Percentiles rank a stretch among this genome's conserved stretches.
These are phyloP conservation scores for Meira miltonrushii DNA, from an alignment of 1,284 basidiomycete species.

Conservation along the genomic window DNA sequence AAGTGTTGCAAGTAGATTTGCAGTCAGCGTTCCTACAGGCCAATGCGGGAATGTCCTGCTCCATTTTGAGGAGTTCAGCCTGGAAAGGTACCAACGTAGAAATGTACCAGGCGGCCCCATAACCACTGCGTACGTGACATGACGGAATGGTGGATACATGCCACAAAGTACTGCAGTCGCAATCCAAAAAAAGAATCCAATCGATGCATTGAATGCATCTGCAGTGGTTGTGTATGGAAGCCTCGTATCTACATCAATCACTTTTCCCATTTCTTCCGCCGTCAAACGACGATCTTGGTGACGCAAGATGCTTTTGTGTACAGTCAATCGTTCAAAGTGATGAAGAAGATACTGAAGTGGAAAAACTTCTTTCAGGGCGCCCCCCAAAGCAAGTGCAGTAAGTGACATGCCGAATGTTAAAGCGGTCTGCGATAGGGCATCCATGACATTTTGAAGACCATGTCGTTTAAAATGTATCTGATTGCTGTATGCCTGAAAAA, in stretches of 20 bases:
- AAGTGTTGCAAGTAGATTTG: conserved; percentile 67
- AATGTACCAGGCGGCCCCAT: conserved; percentile 85
- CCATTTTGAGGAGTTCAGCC: conserved; percentile 65
- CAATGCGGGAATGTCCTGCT: conserved; percentile 68
- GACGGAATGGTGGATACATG: conserved; percentile 66
- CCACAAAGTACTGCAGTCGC: conserved; percentile 70
- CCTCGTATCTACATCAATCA: background rate
- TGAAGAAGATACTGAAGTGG: background rate
- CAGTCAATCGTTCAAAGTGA: background rate
- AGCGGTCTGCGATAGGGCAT: conserved; percentile 42
- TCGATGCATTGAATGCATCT: conserved; percentile 8
- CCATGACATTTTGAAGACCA: conserved; percentile 67
- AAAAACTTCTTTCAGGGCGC: conserved; percentile 20
- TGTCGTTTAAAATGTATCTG: conserved; percentile 60
- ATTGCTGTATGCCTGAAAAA: conserved; percentile 82
- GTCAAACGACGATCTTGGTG: background rate
- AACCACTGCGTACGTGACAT: conserved; percentile 79
- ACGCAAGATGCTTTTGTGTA: background rate
- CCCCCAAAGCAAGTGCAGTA: conserved; percentile 26
- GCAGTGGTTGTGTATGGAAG: background rate
- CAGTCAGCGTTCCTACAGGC: conserved; percentile 80
- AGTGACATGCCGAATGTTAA: conserved; percentile 42
- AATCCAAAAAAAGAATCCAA: conserved; percentile 52
- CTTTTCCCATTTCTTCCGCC: background rate
- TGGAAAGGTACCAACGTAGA: conserved; percentile 69